phyloP scores from a whole-genome alignment of 1,284 basidiomycete genomes.

The Chiua sp. region DNA sequence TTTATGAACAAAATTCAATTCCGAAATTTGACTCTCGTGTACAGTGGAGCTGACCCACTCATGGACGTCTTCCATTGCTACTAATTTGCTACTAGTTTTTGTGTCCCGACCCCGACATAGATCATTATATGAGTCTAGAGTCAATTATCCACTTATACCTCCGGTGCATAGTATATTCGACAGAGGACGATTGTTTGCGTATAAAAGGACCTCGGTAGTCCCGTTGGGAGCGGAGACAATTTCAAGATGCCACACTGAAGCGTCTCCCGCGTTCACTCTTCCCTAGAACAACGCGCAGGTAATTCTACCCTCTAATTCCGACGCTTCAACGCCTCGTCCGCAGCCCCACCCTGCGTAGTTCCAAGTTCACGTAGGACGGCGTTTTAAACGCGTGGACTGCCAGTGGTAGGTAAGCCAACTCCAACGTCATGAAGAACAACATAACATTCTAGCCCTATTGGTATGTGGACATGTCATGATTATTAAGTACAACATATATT shows the following conservation, averaged over 20 bases:
- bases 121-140: constrained; percentile 15
- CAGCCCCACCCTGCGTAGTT: not conserved
- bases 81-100: too few species aligned
- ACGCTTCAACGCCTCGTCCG: not conserved
- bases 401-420: constrained; percentile 9
- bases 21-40: not conserved
- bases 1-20: not conserved
- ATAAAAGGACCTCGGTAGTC: constrained; percentile 18
- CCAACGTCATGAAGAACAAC: constrained; percentile 2
- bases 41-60: constrained; percentile 23
- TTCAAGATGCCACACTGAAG: not conserved
- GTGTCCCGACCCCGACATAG: constrained; percentile 11
- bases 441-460: constrained; percentile 22
- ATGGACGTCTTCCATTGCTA: not conserved
- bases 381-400: constrained; percentile 6
- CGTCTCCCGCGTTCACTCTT: not conserved
- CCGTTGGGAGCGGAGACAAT: not conserved
- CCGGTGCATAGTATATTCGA: constrained; percentile 13
- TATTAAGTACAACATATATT: constrained; percentile 12
- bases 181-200: not conserved
- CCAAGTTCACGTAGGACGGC: not conserved
- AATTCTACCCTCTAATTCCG: constrained; percentile 1
- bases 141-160: constrained; percentile 20
- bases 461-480: constrained; percentile 18
- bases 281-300: not conserved